Evolutionary conservation across 1,284 basidiomycete species (phyloP).

Genomic region (Jaminaea rosea): DNA sequence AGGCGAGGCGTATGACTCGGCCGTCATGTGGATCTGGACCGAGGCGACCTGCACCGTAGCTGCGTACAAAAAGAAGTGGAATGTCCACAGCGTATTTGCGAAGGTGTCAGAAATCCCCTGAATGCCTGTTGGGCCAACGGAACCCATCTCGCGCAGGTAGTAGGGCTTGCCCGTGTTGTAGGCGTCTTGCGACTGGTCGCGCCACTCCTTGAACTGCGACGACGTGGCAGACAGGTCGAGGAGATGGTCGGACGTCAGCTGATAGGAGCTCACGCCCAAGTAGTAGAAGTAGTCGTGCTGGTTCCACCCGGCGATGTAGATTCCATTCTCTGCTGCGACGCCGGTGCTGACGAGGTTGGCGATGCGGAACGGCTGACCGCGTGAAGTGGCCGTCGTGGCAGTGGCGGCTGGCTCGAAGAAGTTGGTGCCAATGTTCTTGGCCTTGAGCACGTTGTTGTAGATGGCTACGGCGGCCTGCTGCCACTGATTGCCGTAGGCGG

Average conservation of each 20-base stretch:
- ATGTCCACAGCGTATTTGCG: constrained; percentile 30
- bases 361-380: constrained; percentile 25
- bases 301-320: constrained; percentile 36
- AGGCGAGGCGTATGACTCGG: constrained; percentile 20
- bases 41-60: constrained; percentile 23
- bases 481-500: constrained; percentile 26
- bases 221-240: constrained; percentile 22
- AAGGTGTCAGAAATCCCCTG: constrained; percentile 29
- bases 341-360: constrained; percentile 25
- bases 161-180: constrained; percentile 29
- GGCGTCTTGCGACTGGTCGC: constrained; percentile 19
- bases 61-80: constrained; percentile 36
- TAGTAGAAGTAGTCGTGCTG: constrained; percentile 41
- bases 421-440: constrained; percentile 13
- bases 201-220: constrained; percentile 26
- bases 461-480: constrained; percentile 13
- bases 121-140: constrained; percentile 28
- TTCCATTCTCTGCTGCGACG: constrained; percentile 26
- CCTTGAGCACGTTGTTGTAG: constrained; percentile 20
- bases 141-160: constrained; percentile 35
- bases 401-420: constrained; percentile 34
- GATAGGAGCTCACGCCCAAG: constrained; percentile 18
- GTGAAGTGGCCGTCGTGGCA: constrained; percentile 29
- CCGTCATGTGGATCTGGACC: constrained; percentile 37
- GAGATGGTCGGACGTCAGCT: constrained; percentile 16